Conservation (phyloP, 345 rosid species). For the Gossypioides kirkii region DNA sequence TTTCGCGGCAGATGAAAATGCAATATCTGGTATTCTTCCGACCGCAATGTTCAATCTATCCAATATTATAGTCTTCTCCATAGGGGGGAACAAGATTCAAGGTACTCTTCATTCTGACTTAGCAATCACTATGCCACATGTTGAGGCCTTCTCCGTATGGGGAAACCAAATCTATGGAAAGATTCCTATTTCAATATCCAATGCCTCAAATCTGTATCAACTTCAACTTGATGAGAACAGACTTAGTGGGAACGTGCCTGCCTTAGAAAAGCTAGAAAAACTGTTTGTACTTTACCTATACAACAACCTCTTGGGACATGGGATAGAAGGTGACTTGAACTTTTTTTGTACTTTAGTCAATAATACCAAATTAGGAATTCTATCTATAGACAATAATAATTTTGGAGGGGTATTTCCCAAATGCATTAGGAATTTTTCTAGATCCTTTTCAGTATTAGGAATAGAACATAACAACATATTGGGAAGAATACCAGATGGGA, state of each 20-base stretch:
- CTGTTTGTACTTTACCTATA: not conserved
- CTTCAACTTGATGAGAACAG: not conserved
- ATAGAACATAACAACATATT: not conserved
- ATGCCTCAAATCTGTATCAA: not conserved
- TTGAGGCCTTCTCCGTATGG: not conserved
- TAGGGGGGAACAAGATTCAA: not conserved
- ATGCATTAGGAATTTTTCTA: slow-evolving; percentile 16
- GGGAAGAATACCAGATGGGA: slow-evolving; percentile 17
- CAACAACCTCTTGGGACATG: slow-evolving; percentile 2
- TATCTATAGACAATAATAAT: not conserved
- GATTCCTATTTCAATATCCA: slow-evolving; percentile 6
- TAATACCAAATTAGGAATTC: not conserved
- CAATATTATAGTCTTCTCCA: not conserved
- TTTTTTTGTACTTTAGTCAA: slow-evolving; percentile 20
- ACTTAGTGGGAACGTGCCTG: slow-evolving; percentile 5
- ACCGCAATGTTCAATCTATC: slow-evolving; percentile 20
- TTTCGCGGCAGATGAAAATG: not conserved
- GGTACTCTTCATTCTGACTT: slow-evolving; percentile 18
- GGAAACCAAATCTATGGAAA: not conserved
- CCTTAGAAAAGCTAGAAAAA: not conserved
- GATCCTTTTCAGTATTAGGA: not conserved
- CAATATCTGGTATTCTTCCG: slow-evolving; percentile 15
- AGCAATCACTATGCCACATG: slow-evolving; percentile 13
- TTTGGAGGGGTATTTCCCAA: slow-evolving; percentile 18
- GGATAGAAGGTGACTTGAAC: not conserved